Evolutionary conservation across 768 basidiomycete genomes (phyloP).

Genomic region (Boletus sp.): DNA sequence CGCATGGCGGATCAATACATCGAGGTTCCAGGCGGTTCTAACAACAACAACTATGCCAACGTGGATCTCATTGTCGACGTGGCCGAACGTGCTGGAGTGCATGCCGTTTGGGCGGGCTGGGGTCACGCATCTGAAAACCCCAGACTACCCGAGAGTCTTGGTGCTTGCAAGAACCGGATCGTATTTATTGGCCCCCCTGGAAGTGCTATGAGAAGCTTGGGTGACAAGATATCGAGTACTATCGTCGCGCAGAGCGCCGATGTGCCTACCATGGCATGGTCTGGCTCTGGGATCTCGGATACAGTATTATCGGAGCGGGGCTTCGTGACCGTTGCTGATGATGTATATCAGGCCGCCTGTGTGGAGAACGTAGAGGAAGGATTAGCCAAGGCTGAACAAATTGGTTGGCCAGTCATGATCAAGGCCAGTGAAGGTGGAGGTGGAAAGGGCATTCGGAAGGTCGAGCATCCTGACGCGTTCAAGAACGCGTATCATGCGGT

Average conservation of each 20-base stretch:
- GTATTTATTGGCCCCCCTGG: slow-evolving; percentile 99
- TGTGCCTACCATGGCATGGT: slow-evolving; percentile 99
- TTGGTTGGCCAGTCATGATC: slow-evolving; percentile 99
- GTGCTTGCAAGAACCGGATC: slow-evolving; percentile 91
- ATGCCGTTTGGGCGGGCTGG: slow-evolving; percentile 99
- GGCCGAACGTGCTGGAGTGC: slow-evolving; percentile 94
- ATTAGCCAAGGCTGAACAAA: slow-evolving; percentile 74
- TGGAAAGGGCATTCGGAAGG: slow-evolving; percentile 98
- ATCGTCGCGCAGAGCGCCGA: slow-evolving; percentile 97
- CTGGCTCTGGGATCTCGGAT: slow-evolving; percentile 89
- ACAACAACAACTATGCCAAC: slow-evolving; percentile 99
- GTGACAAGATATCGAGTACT: slow-evolving; percentile 99
- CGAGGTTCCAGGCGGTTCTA: slow-evolving; percentile 96
- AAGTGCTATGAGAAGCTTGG: slow-evolving; percentile 97
- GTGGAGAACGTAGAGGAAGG: slow-evolving; percentile 88
- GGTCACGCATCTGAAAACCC: slow-evolving; percentile 99
- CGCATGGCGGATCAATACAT: slow-evolving; percentile 99
- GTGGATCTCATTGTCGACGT: slow-evolving; percentile 99
- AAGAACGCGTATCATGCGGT: slow-evolving; percentile 95
- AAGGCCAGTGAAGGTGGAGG: slow-evolving; percentile 99
- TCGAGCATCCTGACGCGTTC: slow-evolving; percentile 82
- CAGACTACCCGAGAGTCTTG: slow-evolving; percentile 88
- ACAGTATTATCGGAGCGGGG: slow-evolving; percentile 82
- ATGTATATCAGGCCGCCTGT: slow-evolving; percentile 85
- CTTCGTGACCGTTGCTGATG: slow-evolving; percentile 92